These are phyloP conservation scores for Suhomyces sp. DNA, from an alignment of 805 yeast genomes.

Conservation along the genomic window DNA sequence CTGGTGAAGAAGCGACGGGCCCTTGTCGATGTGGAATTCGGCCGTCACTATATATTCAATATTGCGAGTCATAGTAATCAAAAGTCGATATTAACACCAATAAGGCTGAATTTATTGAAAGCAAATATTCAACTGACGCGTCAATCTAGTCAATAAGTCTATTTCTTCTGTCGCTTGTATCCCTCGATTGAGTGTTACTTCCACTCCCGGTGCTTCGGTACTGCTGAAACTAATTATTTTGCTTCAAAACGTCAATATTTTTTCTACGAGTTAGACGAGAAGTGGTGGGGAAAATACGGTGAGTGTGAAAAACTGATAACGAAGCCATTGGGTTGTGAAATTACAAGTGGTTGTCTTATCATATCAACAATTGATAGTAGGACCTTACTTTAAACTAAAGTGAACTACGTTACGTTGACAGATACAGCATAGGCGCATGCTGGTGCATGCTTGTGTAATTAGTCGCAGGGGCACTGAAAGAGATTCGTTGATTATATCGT, in stretches of 20 bases:
- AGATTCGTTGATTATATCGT: too few species aligned
- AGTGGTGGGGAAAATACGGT: not conserved
- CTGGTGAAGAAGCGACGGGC: slow-evolving; percentile 63
- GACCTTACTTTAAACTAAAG: too few species aligned
- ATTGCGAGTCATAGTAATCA: slow-evolving; percentile 22
- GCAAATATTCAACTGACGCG: not conserved
- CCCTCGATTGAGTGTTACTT: not conserved
- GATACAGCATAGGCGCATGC: too few species aligned
- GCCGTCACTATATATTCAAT: slow-evolving; percentile 63
- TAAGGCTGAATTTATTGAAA: not conserved
- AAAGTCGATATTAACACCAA: not conserved
- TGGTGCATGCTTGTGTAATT: too few species aligned
- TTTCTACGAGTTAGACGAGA: slow-evolving; percentile 5
- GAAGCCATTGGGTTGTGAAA: not conserved
- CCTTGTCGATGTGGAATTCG: slow-evolving; percentile 76
- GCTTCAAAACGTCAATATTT: not conserved
- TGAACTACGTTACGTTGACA: too few species aligned
- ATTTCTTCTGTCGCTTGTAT: not conserved
- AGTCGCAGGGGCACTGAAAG: too few species aligned
- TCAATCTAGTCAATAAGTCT: not conserved
- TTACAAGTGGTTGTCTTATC: not conserved
- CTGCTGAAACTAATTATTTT: not conserved
- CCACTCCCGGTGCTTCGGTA: too few species aligned
- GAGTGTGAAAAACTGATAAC: not conserved
- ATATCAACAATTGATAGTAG: too few species aligned